Conservation (phyloP, 2,329 filamentous ascomycete genomes). For the Ilyonectria robusta region DNA sequence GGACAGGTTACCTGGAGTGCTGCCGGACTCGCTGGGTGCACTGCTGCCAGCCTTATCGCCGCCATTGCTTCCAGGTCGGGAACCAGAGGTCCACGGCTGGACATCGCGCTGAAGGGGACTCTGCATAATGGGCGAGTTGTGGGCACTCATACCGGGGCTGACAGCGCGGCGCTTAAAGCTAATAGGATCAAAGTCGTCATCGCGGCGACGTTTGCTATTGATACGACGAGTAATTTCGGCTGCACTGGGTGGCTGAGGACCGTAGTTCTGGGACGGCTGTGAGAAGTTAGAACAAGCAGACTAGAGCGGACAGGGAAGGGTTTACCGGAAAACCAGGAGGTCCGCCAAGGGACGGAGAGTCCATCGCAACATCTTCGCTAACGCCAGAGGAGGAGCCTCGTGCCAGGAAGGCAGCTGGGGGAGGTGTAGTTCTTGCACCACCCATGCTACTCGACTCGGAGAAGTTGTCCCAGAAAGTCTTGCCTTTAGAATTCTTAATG, state of each 20-base stretch:
- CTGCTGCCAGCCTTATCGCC: slow-evolving; percentile 67
- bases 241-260: slow-evolving; percentile 70
- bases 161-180: slow-evolving; percentile 94
- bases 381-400: slow-evolving; percentile 71
- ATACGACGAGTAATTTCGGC: slow-evolving; percentile 85
- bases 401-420: slow-evolving; percentile 74
- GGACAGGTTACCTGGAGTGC: slow-evolving; percentile 50
- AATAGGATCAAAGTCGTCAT: slow-evolving; percentile 90
- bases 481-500: slow-evolving; percentile 78
- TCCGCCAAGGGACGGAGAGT: slow-evolving; percentile 70
- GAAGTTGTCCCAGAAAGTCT: slow-evolving; percentile 82
- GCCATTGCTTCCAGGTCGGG: slow-evolving; percentile 74
- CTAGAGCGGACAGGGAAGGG: not conserved
- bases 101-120: slow-evolving; percentile 83
- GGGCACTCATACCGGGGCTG: slow-evolving; percentile 89
- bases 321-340: slow-evolving; percentile 49
- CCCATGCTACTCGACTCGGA: slow-evolving; percentile 74
- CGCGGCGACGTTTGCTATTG: slow-evolving; percentile 85
- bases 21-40: slow-evolving; percentile 66
- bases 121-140: slow-evolving; percentile 90
- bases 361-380: slow-evolving; percentile 81
- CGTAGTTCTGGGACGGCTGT: slow-evolving; percentile 48
- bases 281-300: slow-evolving; percentile 35
- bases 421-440: slow-evolving; percentile 71
- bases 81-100: slow-evolving; percentile 81